Percentiles rank a stretch among this genome's conserved stretches.
These are phyloP conservation scores for Withania somnifera DNA, from an alignment of 305 asterid genomes.

Conservation along the genomic window DNA sequence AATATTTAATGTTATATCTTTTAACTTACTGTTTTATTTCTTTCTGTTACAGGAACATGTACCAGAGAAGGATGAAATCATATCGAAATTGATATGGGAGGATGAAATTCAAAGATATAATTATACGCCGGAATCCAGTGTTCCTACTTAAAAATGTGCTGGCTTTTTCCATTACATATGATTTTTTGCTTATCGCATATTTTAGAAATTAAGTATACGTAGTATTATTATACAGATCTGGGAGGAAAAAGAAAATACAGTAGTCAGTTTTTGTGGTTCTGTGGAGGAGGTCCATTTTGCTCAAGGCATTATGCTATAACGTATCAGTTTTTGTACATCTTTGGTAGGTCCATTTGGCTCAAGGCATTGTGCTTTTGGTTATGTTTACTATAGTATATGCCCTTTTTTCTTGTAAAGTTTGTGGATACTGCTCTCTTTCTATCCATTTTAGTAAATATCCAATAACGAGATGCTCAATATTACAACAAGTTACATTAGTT, in stretches of 20 bases:
- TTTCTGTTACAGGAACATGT: slow-evolving; percentile 45
- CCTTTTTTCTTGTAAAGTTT: no score
- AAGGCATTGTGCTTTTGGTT: neutral
- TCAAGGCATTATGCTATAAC: neutral
- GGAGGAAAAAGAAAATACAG: neutral
- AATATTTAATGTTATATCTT: neutral
- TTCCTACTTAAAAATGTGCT: neutral
- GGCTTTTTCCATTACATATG: neutral
- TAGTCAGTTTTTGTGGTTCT: neutral
- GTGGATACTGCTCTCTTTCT: no score
- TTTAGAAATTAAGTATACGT: neutral
- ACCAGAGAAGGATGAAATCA: slow-evolving; percentile 61
- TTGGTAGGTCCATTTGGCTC: neutral
- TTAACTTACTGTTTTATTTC: no score
- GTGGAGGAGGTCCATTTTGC: neutral
- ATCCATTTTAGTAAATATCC: no score
- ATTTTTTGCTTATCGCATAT: neutral
- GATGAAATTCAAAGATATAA: slow-evolving; percentile 38
- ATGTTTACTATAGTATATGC: neutral
- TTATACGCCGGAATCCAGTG: slow-evolving; percentile 10
- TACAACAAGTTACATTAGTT: no score
- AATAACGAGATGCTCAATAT: no score
- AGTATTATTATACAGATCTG: neutral
- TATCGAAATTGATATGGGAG: slow-evolving; percentile 66
- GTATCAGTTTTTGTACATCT: neutral